A percentile compares a stretch with the other conserved stretches of the same genome.
phyloP scores from a whole-genome alignment of 371 early-diverging fungal species.

The Apophysomyces trapeziformis region DNA sequence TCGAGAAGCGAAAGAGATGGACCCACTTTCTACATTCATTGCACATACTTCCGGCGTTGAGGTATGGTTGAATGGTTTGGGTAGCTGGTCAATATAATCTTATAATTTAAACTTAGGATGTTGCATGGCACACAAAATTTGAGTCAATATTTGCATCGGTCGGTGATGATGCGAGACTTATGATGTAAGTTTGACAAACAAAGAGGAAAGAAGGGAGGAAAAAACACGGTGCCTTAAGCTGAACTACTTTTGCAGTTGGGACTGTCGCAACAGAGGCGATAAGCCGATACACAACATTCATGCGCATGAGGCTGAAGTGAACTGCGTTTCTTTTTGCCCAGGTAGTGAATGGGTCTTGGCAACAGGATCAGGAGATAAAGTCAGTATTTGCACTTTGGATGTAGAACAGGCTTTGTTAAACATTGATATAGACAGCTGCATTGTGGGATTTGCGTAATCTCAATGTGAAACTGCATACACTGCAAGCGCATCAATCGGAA shows the following conservation, averaged over 20 bases:
- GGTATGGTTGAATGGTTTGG: conserved; percentile 37
- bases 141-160: conserved; percentile 93
- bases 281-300: conserved; percentile 76
- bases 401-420: neutral
- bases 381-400: conserved; percentile 20
- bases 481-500: conserved; percentile 92
- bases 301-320: conserved; percentile 94
- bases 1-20: conserved; percentile 75
- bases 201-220: neutral
- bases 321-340: conserved; percentile 94
- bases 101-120: conserved; percentile 63
- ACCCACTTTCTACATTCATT: conserved; percentile 74
- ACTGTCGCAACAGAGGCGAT: conserved; percentile 57
- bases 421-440: conserved; percentile 69
- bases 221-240: neutral
- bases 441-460: conserved; percentile 98
- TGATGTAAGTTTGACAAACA: conserved; percentile 67
- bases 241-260: conserved; percentile 65
- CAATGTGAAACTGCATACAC: conserved; percentile 75
- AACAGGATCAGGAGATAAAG: conserved; percentile 95
- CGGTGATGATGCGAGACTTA: conserved; percentile 91
- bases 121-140: conserved; percentile 88
- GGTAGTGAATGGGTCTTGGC: conserved; percentile 88
- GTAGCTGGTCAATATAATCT: conserved; percentile 10
- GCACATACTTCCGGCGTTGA: conserved; percentile 94